Conservation (phyloP, 768 basidiomycete genomes). For the Tulasnella sp. region DNA sequence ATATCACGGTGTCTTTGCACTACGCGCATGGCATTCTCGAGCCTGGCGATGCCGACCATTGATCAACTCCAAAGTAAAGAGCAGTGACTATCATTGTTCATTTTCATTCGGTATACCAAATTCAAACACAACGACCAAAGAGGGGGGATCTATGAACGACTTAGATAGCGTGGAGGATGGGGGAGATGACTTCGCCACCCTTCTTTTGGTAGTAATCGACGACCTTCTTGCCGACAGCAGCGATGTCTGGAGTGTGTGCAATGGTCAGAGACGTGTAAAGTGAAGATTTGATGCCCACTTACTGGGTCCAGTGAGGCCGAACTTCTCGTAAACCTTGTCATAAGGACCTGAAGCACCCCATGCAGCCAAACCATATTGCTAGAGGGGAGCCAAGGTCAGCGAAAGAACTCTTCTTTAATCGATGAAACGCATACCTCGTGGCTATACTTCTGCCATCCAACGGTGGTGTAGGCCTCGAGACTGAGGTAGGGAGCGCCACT, state of each 20-base stretch:
- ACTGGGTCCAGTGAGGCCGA: conserved; percentile 76
- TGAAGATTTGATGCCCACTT: conserved; percentile 37
- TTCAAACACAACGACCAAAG: conserved; percentile 19
- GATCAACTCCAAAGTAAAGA: neutral
- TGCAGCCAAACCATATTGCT: conserved; percentile 66
- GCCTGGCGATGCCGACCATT: too few species aligned
- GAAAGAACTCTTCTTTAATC: conserved; percentile 29
- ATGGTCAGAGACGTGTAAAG: conserved; percentile 25
- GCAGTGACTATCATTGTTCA: conserved; percentile 5
- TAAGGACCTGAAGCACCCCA: conserved; percentile 93
- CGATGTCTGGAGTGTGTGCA: conserved; percentile 54
- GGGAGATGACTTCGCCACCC: conserved; percentile 67
- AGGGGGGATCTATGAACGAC: neutral
- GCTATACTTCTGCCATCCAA: conserved; percentile 85
- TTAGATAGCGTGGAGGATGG: conserved; percentile 65
- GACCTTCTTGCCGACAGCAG: conserved; percentile 77
- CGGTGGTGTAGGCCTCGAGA: conserved; percentile 77
- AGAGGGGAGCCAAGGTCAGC: neutral
- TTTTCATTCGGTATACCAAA: conserved; percentile 2
- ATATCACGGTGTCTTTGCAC: neutral
- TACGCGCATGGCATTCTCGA: neutral
- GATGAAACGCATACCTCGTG: conserved; percentile 56
- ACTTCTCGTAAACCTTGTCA: conserved; percentile 86
- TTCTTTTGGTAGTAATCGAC: conserved; percentile 80
- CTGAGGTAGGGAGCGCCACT: conserved; percentile 87